Conservation (phyloP, 345 rosid species). For the Eutrema japonicum region DNA sequence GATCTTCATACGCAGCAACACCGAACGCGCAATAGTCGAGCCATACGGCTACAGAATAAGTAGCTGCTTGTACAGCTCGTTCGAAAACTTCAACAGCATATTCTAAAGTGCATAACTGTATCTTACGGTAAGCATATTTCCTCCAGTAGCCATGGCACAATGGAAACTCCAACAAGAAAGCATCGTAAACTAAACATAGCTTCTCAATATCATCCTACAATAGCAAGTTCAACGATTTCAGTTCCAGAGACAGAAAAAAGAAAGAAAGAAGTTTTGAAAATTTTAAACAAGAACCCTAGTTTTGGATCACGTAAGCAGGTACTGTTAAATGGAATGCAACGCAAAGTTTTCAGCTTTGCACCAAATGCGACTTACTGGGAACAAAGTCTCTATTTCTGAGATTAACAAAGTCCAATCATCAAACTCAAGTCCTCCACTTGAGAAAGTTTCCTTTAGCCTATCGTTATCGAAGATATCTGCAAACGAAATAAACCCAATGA, state of each 20-base stretch:
- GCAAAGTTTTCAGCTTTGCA: slow-evolving; percentile 18
- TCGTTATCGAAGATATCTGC: slow-evolving; percentile 50
- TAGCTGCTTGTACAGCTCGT: slow-evolving; percentile 67
- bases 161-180: slow-evolving; percentile 81
- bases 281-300: background rate
- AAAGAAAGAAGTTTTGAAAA: background rate
- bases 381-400: slow-evolving; percentile 53
- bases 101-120: slow-evolving; percentile 56
- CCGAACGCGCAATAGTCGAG: slow-evolving; percentile 70
- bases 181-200: slow-evolving; percentile 66
- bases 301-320: background rate
- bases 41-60: slow-evolving; percentile 79
- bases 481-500: slow-evolving; percentile 22
- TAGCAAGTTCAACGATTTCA: slow-evolving; percentile 13
- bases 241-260: background rate
- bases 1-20: slow-evolving; percentile 65
- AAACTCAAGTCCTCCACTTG: slow-evolving; percentile 55
- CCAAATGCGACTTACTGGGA: slow-evolving; percentile 49
- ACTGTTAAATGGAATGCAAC: background rate
- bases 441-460: slow-evolving; percentile 46
- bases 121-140: slow-evolving; percentile 71
- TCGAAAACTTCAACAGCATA: slow-evolving; percentile 75
- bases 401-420: slow-evolving; percentile 73
- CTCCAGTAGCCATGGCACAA: slow-evolving; percentile 90
- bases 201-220: slow-evolving; percentile 72